These are phyloP conservation scores for Macaranga tanarius DNA, from an alignment of 441 rosid genomes.

Conservation along the genomic window DNA sequence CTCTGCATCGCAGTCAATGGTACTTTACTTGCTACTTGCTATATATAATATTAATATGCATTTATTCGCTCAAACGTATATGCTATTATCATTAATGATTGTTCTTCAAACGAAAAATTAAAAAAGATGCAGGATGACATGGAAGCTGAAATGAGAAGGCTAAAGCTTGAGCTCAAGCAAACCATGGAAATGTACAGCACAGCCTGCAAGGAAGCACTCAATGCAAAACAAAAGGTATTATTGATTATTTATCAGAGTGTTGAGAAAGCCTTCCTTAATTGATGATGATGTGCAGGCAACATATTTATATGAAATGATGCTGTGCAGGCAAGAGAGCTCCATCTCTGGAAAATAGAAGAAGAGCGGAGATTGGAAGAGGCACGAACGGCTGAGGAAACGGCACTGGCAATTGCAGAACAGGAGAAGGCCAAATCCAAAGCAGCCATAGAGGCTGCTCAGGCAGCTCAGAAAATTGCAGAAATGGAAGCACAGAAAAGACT, in stretches of 20 bases:
- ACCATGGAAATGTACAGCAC: slow-evolving; percentile 95
- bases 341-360: slow-evolving; percentile 79
- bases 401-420: slow-evolving; percentile 68
- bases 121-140: slow-evolving; percentile 58
- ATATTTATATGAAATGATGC: not conserved
- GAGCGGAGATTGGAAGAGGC: slow-evolving; percentile 78
- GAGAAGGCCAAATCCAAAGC: slow-evolving; percentile 86
- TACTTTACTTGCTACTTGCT: too few relatives aligned
- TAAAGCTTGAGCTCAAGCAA: slow-evolving; percentile 84
- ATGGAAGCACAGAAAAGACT: slow-evolving; percentile 71
- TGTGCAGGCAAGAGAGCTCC: slow-evolving; percentile 72
- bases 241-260: too few relatives aligned
- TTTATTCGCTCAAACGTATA: too few relatives aligned
- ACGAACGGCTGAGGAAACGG: slow-evolving; percentile 72
- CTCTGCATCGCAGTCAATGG: slow-evolving; percentile 43
- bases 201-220: slow-evolving; percentile 93
- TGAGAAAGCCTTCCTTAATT: too few relatives aligned
- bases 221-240: slow-evolving; percentile 77
- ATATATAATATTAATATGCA: too few relatives aligned
- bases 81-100: not conserved
- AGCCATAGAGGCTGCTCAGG: slow-evolving; percentile 88
- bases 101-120: not conserved
- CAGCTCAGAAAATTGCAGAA: slow-evolving; percentile 78
- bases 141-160: slow-evolving; percentile 96
- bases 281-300: slow-evolving; percentile 45